phyloP scores from a whole-genome alignment of 164 flowering plant genomes.

The Tetracentron sinense region DNA sequence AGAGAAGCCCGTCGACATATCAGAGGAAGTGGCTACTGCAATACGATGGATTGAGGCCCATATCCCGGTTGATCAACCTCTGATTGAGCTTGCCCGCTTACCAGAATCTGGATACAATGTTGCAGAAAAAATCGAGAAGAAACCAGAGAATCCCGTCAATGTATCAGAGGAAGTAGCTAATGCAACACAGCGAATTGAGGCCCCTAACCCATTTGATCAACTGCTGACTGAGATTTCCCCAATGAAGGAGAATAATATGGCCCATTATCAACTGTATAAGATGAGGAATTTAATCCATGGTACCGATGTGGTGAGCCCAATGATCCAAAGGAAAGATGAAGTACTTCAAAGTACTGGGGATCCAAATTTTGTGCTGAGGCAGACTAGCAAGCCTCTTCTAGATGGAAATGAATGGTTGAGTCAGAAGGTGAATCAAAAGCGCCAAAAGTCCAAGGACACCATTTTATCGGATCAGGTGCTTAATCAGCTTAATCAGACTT shows the following conservation, averaged over 20 bases:
- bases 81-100: background rate
- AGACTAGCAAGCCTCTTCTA: background rate
- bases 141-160: slow-evolving; percentile 1
- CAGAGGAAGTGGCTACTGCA: slow-evolving; percentile 20
- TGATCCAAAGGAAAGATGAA: background rate
- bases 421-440: background rate
- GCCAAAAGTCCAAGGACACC: background rate
- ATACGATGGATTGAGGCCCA: slow-evolving; percentile 21
- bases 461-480: background rate
- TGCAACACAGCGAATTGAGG: slow-evolving; percentile 22
- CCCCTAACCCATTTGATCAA: slow-evolving; percentile 9
- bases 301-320: background rate
- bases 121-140: background rate
- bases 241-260: background rate
- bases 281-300: background rate
- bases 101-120: slow-evolving; percentile 1
- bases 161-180: slow-evolving; percentile 19
- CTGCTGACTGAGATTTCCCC: slow-evolving; percentile 2
- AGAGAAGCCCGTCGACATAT: slow-evolving; percentile 5
- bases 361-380: slow-evolving; percentile 1
- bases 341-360: background rate
- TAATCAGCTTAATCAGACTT: slow-evolving; percentile 3
- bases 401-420: slow-evolving; percentile 1
- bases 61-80: slow-evolving; percentile 8
- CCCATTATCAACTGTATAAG: too few species aligned